Conservation (phyloP, 768 basidiomycete species). For the Lenzites betulinus region DNA sequence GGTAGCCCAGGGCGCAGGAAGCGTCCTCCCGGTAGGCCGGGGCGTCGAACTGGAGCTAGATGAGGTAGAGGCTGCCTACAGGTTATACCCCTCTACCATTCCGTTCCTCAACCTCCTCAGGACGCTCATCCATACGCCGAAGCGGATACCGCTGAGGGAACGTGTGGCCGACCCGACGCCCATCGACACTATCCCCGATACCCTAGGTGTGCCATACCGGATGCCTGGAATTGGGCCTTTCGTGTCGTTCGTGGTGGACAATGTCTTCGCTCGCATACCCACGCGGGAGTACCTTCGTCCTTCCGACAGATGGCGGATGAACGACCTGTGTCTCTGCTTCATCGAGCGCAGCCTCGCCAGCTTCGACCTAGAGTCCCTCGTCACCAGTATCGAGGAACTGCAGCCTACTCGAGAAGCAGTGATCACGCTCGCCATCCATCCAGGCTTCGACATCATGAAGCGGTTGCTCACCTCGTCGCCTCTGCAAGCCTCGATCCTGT, state of each 20-base stretch:
- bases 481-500: slow-evolving; percentile 72
- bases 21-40: slow-evolving; percentile 57
- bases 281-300: slow-evolving; percentile 73
- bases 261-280: slow-evolving; percentile 79
- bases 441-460: slow-evolving; percentile 85
- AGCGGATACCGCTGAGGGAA: slow-evolving; percentile 63
- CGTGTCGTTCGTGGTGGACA: slow-evolving; percentile 85
- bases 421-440: slow-evolving; percentile 65
- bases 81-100: slow-evolving; percentile 85
- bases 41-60: slow-evolving; percentile 89
- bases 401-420: slow-evolving; percentile 54
- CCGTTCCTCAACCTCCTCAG: slow-evolving; percentile 84
- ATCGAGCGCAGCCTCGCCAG: slow-evolving; percentile 82
- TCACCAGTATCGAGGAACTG: slow-evolving; percentile 57
- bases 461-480: slow-evolving; percentile 72
- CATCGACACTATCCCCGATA: slow-evolving; percentile 76
- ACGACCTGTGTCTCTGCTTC: slow-evolving; percentile 82
- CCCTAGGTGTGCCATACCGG: slow-evolving; percentile 78
- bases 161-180: slow-evolving; percentile 59
- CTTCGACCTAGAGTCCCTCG: slow-evolving; percentile 76
- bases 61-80: slow-evolving; percentile 77
- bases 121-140: slow-evolving; percentile 82
- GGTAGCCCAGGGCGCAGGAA: slow-evolving; percentile 42
- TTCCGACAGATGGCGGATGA: slow-evolving; percentile 83
- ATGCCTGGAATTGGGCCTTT: slow-evolving; percentile 81